A percentile compares a stretch with the other conserved stretches of the same genome.
phyloP scores from a whole-genome alignment of 2,329 filamentous ascomycete species.

The Aspergillus sp. region DNA sequence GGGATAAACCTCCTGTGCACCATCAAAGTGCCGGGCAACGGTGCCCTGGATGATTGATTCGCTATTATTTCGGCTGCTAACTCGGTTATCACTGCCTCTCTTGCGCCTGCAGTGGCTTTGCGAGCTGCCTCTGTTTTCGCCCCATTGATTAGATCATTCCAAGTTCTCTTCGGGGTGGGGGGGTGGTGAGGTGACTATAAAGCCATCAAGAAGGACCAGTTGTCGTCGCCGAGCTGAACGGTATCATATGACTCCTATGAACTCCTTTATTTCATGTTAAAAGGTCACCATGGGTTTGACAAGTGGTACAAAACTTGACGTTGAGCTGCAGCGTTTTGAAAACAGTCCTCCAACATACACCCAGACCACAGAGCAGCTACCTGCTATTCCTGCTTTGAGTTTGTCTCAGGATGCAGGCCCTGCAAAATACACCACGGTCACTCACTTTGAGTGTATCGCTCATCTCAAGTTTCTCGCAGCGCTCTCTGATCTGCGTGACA shows the following conservation, averaged over 20 bases:
- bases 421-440: conserved; percentile 29
- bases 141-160: background rate
- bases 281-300: conserved; percentile 11
- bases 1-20: background rate
- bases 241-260: background rate
- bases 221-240: background rate
- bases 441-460: conserved; percentile 65
- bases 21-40: background rate
- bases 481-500: conserved; percentile 69
- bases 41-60: background rate
- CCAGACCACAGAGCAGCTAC: conserved; percentile 18
- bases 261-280: background rate
- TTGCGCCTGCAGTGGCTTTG: background rate
- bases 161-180: background rate
- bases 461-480: conserved; percentile 75
- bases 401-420: conserved; percentile 23
- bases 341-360: conserved; percentile 34
- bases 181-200: background rate
- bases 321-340: background rate
- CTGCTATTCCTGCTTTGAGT: conserved; percentile 31
- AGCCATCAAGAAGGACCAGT: background rate
- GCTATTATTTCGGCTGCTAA: background rate
- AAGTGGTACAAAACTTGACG: background rate
- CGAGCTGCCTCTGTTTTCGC: background rate
- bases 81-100: background rate